Evolutionary conservation across 192 early-diverging fungal species (phyloP).

Genomic region (Backusella liffmaniae): DNA sequence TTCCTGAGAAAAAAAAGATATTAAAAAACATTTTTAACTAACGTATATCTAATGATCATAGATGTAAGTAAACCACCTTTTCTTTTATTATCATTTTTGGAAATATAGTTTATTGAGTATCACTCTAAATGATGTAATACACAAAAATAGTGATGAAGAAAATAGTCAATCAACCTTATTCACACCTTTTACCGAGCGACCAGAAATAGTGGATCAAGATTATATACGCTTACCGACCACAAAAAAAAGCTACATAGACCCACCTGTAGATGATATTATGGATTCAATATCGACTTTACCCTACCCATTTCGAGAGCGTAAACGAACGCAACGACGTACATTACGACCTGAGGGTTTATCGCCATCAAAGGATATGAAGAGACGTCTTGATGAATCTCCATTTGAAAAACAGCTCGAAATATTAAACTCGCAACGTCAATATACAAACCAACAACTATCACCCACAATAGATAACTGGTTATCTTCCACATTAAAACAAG

Average conservation of each 20-base stretch:
- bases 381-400: background rate
- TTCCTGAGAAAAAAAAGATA: background rate
- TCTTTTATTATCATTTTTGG: background rate
- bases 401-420: background rate
- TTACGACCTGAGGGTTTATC: background rate
- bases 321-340: background rate
- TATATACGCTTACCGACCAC: background rate
- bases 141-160: background rate
- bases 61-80: background rate
- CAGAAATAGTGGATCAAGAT: background rate
- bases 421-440: background rate
- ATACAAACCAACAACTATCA: background rate
- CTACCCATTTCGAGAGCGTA: background rate
- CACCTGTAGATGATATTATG: background rate
- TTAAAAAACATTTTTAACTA: background rate
- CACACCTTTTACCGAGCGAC: background rate
- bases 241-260: background rate
- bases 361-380: background rate
- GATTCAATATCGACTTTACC: background rate
- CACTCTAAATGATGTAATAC: constrained; percentile 1
- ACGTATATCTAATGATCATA: background rate
- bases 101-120: background rate
- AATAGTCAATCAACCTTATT: background rate
- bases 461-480: constrained; percentile 2
- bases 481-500: background rate